These are phyloP conservation scores for Takashimella tepidaria DNA, from an alignment of 1,284 basidiomycete genomes.

Conservation along the genomic window DNA sequence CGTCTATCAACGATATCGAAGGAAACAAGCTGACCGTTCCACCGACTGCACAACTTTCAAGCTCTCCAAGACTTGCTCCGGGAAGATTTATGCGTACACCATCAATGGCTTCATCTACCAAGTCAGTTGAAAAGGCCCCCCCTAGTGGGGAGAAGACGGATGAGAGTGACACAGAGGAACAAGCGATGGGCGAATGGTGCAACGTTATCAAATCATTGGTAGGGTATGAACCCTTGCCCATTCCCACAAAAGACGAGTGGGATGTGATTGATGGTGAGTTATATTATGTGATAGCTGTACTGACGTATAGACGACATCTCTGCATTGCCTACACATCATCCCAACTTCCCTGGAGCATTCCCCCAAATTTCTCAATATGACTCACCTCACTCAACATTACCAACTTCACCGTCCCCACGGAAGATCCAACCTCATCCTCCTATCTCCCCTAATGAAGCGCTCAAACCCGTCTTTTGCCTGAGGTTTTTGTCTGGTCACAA, in stretches of 20 bases:
- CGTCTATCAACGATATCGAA: background rate
- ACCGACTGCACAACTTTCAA: slow-evolving; percentile 51
- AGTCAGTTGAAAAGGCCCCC: background rate
- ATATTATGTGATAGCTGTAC: background rate
- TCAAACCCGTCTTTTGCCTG: slow-evolving; percentile 29
- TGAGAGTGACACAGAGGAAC: slow-evolving; percentile 2
- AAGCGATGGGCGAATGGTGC: slow-evolving; percentile 15
- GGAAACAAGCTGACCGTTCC: background rate
- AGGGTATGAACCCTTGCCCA: slow-evolving; percentile 15
- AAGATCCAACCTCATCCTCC: slow-evolving; percentile 2
- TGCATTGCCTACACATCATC: slow-evolving; percentile 4
- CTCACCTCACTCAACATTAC: slow-evolving; percentile 1
- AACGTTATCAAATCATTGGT: slow-evolving; percentile 12
- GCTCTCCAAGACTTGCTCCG: slow-evolving; percentile 63
- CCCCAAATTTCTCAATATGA: slow-evolving; percentile 22
- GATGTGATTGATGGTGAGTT: slow-evolving; percentile 31
- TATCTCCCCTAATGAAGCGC: slow-evolving; percentile 1
- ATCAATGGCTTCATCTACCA: slow-evolving; percentile 11
- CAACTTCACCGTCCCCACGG: background rate
- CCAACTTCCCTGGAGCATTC: slow-evolving; percentile 29
- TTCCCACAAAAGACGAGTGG: slow-evolving; percentile 22
- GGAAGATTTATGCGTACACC: slow-evolving; percentile 8
- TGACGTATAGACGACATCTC: slow-evolving; percentile 6
- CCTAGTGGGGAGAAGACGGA: background rate
- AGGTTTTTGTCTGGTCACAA: slow-evolving; percentile 12